Percentiles rank a stretch among this genome's conserved stretches.
phyloP scores from a whole-genome alignment of 371 early-diverging fungal genomes.

The Mucor circinelloides region DNA sequence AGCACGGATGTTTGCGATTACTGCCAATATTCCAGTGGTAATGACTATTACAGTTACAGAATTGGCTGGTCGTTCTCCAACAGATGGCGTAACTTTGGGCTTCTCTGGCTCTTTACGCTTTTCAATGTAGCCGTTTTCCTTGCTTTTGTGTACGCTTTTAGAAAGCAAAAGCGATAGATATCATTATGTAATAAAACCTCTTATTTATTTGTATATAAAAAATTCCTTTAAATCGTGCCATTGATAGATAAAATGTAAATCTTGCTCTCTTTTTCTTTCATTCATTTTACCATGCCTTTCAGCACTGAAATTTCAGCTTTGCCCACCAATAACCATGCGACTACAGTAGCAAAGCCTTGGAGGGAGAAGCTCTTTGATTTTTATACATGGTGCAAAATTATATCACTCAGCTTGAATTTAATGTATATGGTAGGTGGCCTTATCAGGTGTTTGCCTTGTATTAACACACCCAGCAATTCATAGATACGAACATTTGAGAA shows the following conservation, averaged over 20 bases:
- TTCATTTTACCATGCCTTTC: not conserved
- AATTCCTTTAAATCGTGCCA: constrained; percentile 1
- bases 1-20: constrained; percentile 57
- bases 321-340: not conserved
- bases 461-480: not conserved
- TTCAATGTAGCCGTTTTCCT: constrained; percentile 50
- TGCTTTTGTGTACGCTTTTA: constrained; percentile 15
- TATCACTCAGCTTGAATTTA: constrained; percentile 16
- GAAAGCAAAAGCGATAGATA: constrained; percentile 27
- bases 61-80: constrained; percentile 37
- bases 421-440: constrained; percentile 19
- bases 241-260: constrained; percentile 7
- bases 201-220: not conserved
- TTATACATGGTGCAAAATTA: constrained; percentile 18
- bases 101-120: constrained; percentile 50
- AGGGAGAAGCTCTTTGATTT: constrained; percentile 6
- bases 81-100: constrained; percentile 70
- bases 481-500: constrained; percentile 14
- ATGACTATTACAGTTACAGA: constrained; percentile 46
- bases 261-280: not conserved
- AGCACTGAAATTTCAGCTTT: not conserved
- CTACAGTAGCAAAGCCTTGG: not conserved
- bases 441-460: too few relatives aligned
- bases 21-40: constrained; percentile 57
- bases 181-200: not conserved